A percentile compares a stretch with the other conserved stretches of the same genome.
Evolutionary conservation across 192 early-diverging fungal species (phyloP).

Genomic region (Gonapodya sp.): DNA sequence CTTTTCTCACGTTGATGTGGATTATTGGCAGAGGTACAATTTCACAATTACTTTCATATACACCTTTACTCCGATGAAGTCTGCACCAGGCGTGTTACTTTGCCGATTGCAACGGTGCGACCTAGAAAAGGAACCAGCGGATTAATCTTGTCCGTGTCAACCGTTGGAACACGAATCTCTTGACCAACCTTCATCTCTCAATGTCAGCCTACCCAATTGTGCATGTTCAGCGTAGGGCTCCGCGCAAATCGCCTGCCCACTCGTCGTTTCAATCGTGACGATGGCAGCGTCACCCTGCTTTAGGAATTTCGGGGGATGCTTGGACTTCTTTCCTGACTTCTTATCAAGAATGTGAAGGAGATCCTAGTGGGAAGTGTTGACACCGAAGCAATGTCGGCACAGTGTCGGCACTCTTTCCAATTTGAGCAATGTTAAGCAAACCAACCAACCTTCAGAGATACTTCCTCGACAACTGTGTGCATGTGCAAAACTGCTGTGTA

Average conservation of each 20-base stretch:
- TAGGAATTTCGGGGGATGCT: constrained; percentile 82
- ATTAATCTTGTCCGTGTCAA: background rate
- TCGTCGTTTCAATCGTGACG: constrained; percentile 65
- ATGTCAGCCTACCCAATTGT: constrained; percentile 94
- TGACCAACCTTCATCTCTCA: constrained; percentile 79
- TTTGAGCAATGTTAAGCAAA: constrained; percentile 2
- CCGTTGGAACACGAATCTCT: background rate
- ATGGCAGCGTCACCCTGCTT: constrained; percentile 86
- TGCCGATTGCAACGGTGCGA: constrained; percentile 91
- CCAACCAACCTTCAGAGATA: constrained; percentile 51
- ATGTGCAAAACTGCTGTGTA: constrained; percentile 89
- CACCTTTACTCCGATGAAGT: constrained; percentile 7
- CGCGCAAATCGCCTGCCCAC: constrained; percentile 59
- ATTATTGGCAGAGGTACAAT: too few species aligned
- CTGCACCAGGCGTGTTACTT: constrained; percentile 69
- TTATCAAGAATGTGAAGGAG: constrained; percentile 89
- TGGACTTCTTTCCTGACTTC: constrained; percentile 82
- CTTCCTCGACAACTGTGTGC: constrained; percentile 82
- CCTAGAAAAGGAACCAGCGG: constrained; percentile 20
- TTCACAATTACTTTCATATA: too few species aligned
- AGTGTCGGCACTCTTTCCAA: constrained; percentile 12
- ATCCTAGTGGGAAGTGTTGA: constrained; percentile 25
- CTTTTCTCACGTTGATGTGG: too few species aligned
- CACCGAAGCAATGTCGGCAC: constrained; percentile 12
- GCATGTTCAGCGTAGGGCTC: constrained; percentile 80